Evolutionary conservation across 805 yeast species (phyloP).

Genomic region (Clavispora carvajalis): DNA sequence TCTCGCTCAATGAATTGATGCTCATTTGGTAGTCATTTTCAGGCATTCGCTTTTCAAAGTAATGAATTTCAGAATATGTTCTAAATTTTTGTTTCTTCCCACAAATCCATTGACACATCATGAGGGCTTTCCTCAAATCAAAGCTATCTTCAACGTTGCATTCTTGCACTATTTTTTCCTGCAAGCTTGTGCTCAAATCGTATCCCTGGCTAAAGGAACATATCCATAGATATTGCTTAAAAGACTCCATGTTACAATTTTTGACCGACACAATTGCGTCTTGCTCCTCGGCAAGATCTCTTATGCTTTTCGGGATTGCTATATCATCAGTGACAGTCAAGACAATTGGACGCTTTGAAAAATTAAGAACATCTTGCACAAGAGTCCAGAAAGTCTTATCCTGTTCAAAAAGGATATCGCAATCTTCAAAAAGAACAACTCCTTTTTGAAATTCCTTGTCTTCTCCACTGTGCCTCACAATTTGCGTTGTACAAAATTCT

Average conservation of each 20-base stretch:
- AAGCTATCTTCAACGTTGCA: conserved; percentile 15
- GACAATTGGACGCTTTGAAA: conserved; percentile 65
- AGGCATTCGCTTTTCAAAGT: background rate
- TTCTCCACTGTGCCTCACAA: conserved; percentile 50
- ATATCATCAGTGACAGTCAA: conserved; percentile 53
- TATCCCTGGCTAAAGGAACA: conserved; percentile 33
- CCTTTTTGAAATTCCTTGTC: conserved; percentile 46
- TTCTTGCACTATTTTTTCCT: conserved; percentile 23
- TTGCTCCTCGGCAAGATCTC: conserved; percentile 42
- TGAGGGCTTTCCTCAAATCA: conserved; percentile 46
- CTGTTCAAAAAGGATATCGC: conserved; percentile 69
- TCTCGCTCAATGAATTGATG: conserved; percentile 1
- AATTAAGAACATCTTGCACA: conserved; percentile 53
- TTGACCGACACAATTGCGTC: conserved; percentile 33
- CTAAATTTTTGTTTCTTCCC: conserved; percentile 2
- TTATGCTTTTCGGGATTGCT: conserved; percentile 44
- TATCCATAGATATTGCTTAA: conserved; percentile 35
- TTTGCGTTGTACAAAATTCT: conserved; percentile 80
- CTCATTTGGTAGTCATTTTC: conserved; percentile 2
- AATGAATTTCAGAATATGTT: background rate
- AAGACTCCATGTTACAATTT: conserved; percentile 11
- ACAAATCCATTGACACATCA: conserved; percentile 41
- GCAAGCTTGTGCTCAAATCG: conserved; percentile 23
- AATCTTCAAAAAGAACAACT: conserved; percentile 77
- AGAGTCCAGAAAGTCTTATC: conserved; percentile 82